Percentiles rank a stretch among this genome's conserved stretches.
phyloP scores from a whole-genome alignment of 345 rosid genomes.

The Lagerstroemia speciosa region DNA sequence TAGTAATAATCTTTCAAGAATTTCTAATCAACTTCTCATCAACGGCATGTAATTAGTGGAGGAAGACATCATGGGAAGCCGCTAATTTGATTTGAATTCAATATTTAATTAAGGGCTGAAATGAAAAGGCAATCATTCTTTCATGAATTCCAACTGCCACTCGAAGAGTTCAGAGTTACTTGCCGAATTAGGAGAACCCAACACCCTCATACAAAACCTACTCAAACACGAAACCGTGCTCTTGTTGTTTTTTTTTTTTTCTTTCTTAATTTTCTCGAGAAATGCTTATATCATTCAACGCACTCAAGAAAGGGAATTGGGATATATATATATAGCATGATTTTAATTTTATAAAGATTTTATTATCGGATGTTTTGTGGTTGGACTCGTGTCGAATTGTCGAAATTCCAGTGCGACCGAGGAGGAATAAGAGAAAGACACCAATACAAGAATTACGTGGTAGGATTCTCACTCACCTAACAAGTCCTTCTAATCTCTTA shows the following conservation, averaged over 20 bases:
- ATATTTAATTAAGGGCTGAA: background rate
- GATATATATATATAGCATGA: background rate
- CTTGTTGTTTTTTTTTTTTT: background rate
- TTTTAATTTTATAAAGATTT: background rate
- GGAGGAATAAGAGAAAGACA: too few relatives aligned
- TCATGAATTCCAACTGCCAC: too few relatives aligned
- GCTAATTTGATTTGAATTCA: background rate
- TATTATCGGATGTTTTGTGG: background rate
- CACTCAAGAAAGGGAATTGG: background rate
- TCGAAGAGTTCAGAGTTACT: too few relatives aligned
- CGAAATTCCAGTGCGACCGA: too few relatives aligned
- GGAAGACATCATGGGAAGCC: background rate
- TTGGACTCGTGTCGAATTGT: too few relatives aligned
- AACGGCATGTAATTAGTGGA: background rate
- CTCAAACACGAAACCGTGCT: background rate
- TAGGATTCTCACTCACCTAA: too few relatives aligned
- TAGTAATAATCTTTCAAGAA: too few relatives aligned
- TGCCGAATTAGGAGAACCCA: conserved; percentile 1
- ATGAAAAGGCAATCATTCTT: too few relatives aligned
- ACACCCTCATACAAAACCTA: background rate
- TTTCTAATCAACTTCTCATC: too few relatives aligned
- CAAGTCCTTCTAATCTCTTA: too few relatives aligned
- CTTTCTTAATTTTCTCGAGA: background rate
- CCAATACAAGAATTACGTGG: too few relatives aligned
- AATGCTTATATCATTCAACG: background rate